Conservation (phyloP, 768 basidiomycete species). For the Boletus subcaerulescens region DNA sequence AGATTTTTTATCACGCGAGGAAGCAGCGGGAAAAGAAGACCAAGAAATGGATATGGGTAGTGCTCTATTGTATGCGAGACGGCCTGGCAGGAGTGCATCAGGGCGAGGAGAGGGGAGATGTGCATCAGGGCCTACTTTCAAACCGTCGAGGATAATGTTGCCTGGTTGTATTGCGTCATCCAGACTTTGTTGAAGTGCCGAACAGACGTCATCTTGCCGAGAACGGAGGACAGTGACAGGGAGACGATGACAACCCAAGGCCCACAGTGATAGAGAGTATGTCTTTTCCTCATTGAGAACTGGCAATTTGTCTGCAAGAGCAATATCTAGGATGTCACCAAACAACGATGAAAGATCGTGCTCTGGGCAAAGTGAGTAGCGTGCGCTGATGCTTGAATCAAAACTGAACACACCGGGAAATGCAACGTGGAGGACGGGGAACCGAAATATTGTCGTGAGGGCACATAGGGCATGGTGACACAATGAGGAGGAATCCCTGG, state of each 20-base stretch:
- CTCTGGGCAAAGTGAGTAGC: slow-evolving; percentile 30
- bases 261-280: slow-evolving; percentile 46
- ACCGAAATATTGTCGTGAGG: slow-evolving; percentile 49
- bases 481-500: slow-evolving; percentile 42
- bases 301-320: slow-evolving; percentile 33
- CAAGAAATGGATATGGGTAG: slow-evolving; percentile 16
- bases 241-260: slow-evolving; percentile 48
- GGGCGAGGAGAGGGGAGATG: background rate
- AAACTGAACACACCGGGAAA: slow-evolving; percentile 47
- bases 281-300: slow-evolving; percentile 43
- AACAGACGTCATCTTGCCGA: slow-evolving; percentile 31
- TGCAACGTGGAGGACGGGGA: slow-evolving; percentile 40
- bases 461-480: slow-evolving; percentile 54
- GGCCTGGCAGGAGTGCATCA: slow-evolving; percentile 19
- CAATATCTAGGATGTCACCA: slow-evolving; percentile 43
- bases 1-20: slow-evolving; percentile 20
- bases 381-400: background rate
- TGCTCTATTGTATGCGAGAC: slow-evolving; percentile 22
- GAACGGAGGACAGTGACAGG: slow-evolving; percentile 39
- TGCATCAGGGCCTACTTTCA: slow-evolving; percentile 23
- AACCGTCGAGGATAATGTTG: slow-evolving; percentile 22
- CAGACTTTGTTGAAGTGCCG: slow-evolving; percentile 38
- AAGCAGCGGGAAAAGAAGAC: slow-evolving; percentile 18
- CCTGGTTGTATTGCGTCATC: slow-evolving; percentile 21
- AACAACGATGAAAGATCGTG: slow-evolving; percentile 44